A percentile compares a stretch with the other conserved stretches of the same genome.
Conservation (phyloP, 2,329 filamentous ascomycete species). For the Zalaria obscura region DNA sequence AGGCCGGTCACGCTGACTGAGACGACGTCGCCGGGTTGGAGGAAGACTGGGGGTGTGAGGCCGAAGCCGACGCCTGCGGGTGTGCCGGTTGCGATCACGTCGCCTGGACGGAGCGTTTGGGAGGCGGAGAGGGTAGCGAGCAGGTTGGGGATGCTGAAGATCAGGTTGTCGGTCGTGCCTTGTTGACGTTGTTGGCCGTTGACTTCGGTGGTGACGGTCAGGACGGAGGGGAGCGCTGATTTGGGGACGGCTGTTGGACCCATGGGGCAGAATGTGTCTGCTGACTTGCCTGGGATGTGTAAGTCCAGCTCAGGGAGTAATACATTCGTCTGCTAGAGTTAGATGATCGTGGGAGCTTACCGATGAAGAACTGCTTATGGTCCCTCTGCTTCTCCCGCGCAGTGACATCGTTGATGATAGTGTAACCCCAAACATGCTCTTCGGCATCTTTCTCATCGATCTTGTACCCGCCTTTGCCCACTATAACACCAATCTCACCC, state of each 20-base stretch:
- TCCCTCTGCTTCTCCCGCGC: constrained; percentile 40
- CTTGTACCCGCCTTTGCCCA: constrained; percentile 34
- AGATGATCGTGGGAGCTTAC: constrained; percentile 19
- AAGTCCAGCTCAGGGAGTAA: neutral
- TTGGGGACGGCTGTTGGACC: constrained; percentile 4
- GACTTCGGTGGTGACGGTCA: constrained; percentile 30
- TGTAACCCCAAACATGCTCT: constrained; percentile 42
- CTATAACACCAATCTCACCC: constrained; percentile 41
- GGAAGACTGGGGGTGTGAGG: constrained; percentile 26
- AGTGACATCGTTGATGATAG: constrained; percentile 44
- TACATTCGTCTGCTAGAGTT: neutral
- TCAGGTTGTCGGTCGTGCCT: constrained; percentile 33
- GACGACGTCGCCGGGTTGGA: constrained; percentile 28
- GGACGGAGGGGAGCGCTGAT: constrained; percentile 5
- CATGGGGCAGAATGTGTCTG: constrained; percentile 35
- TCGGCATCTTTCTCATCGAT: constrained; percentile 31
- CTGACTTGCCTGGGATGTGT: constrained; percentile 22
- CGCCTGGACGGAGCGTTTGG: constrained; percentile 36
- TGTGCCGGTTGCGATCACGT: constrained; percentile 37
- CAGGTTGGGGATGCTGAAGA: constrained; percentile 34
- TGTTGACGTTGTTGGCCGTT: constrained; percentile 39
- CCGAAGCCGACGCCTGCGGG: constrained; percentile 36
- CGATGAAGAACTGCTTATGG: constrained; percentile 47
- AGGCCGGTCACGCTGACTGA: constrained; percentile 27
- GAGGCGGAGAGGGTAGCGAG: constrained; percentile 34